Evolutionary conservation across 2,329 filamentous ascomycete genomes (phyloP), one percentile per base, ranked within the genome.

Genomic region (Metarhizium sp.): DNA sequence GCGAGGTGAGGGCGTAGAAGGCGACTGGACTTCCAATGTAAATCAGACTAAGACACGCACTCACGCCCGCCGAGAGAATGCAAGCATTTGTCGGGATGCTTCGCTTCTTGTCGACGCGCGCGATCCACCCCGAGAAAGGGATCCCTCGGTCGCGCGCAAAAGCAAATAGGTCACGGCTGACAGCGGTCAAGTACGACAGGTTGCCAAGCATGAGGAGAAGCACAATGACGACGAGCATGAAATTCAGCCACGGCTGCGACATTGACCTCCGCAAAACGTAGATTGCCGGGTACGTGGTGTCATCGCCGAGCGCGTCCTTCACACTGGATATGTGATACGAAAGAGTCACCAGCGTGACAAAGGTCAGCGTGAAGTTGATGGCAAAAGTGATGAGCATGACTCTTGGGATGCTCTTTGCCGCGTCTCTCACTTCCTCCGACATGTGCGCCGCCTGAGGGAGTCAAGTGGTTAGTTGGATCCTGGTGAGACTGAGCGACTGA

Each of bases 371-470:
- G 18, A 59, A 58, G 52, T 55, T 58, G 55, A 57, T 34, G 20
- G 40, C 38, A 34, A 54, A 57, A 29, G 56, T 50, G 40, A 34
- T 52, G 4, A 58, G 40, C 57, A 58, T 57, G 20, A 57, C 57
- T 20, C 50, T 50, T 25, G 57, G 57, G 6, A 58, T 54, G 14
- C 52, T 55, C 11, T 42, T 32, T 6, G 55, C 36, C 5, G 57
- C 57, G 14, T 58, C 45, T 34, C 55, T 51, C 14, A 58, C 57
- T 42, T 58, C 57, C 13, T 58, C 57, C 1, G 55, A 49, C 57
- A 58, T 58, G 55, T 58, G 57, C 7, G 52, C 55, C 6, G 57
- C 49, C 14, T 46, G 14, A 88, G 87, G 69, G 84, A 87, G 25
- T 25, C 69, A 86, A 30, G 6, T 3, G 20, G 47, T 49, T 10